phyloP scores from a whole-genome alignment of 768 basidiomycete genomes.

The Baorangia bicolor region DNA sequence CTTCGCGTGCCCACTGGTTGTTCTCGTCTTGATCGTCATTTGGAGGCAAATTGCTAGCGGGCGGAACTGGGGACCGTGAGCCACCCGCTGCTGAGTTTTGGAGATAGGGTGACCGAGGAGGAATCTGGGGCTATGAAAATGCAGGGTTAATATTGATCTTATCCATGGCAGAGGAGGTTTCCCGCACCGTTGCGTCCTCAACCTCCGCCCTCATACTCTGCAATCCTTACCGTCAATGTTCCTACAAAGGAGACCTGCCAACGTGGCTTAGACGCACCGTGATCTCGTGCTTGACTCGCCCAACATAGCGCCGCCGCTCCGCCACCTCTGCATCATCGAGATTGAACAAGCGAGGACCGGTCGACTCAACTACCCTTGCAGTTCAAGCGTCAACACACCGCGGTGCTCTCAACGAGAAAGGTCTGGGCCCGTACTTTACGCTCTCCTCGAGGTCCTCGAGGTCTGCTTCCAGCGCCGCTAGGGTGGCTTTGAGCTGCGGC shows the following conservation, averaged over 20 bases:
- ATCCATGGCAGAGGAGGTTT: neutral
- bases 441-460: slow-evolving; percentile 93
- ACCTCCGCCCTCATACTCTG: slow-evolving; percentile 77
- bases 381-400: slow-evolving; percentile 5
- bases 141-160: neutral
- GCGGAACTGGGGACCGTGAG: slow-evolving; percentile 14
- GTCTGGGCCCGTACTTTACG: slow-evolving; percentile 61
- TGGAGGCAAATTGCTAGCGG: slow-evolving; percentile 9
- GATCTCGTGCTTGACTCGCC: slow-evolving; percentile 70
- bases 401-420: neutral
- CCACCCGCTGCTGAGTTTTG: slow-evolving; percentile 16
- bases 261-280: slow-evolving; percentile 53
- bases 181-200: slow-evolving; percentile 25
- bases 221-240: slow-evolving; percentile 38
- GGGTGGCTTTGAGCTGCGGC: slow-evolving; percentile 67
- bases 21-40: slow-evolving; percentile 58
- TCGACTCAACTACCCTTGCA: slow-evolving; percentile 79
- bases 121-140: slow-evolving; percentile 1
- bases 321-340: slow-evolving; percentile 76
- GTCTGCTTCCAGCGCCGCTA: slow-evolving; percentile 81
- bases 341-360: slow-evolving; percentile 81
- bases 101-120: slow-evolving; percentile 16
- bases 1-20: slow-evolving; percentile 78
- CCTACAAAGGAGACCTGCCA: neutral
- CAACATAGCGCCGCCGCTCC: slow-evolving; percentile 73